Evolutionary conservation across 2,329 filamentous ascomycete genomes (phyloP), one percentile per base, ranked within the genome.

Genomic region (Chrysosphaeria jannelii): DNA sequence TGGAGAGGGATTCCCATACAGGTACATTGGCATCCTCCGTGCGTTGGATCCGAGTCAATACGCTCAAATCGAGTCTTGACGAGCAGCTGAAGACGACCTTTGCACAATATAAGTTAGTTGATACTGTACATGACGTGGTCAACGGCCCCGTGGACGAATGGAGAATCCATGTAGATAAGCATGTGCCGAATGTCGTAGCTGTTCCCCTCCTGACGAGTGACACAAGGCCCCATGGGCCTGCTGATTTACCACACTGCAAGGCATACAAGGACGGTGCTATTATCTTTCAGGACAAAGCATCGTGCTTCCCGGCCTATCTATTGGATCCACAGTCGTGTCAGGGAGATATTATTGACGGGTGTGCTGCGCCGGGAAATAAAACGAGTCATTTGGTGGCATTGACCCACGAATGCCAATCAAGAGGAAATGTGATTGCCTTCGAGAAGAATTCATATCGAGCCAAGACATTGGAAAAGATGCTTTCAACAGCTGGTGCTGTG

Each of bases 351-450:
- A 60, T 93, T n/a, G 85, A 97, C 42, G 74, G 74, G 0, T 93
- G 81, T 39, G 75, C 85, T 0, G 85, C 85, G 1, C 85, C 85
- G 2, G 85, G 85, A 5, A 97, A 97, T 43, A 97, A 97, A 46
- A 93, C 85, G 2, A 93, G 81, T 6, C 85, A 93, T 41, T 46
- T 89, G 22, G 78, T 79, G 1, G 70, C 76, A 2, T 60, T 91
- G 4, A 37, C 85, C 23, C 48, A 40, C 24, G 46, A 27, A 6
- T n/a, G 8, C 5, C 31, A 28, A 10, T 29, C 33, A 14, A 21
- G 20, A 20, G 36, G 33, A 29, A 25, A 13, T 14, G 66, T 97
- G 13, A 64, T 65, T 32, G 76, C 76, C 0, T 85, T 76, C 35
- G 76, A 89, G 39, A 71, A 72, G 35, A 70, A 88, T 37, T 45